Base-by-base conservation (phyloP, 768 basidiomycete genomes). In the Rhodotorula sphaerocarpa region DNA sequence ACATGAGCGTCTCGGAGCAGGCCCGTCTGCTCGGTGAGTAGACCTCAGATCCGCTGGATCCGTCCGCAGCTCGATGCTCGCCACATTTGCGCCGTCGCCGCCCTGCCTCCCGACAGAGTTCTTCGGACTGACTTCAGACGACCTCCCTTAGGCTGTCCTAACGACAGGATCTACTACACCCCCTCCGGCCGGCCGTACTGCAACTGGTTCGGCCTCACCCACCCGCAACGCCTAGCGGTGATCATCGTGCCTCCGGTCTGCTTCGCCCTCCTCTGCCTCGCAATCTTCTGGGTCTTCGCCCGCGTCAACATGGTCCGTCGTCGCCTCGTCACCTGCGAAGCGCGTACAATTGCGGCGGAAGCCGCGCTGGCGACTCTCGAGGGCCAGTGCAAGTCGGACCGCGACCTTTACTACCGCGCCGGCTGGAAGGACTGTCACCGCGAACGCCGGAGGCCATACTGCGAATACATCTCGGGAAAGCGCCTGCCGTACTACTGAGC, bases 281-380 rank as follows among this genome's bases (percentile, higher is more conserved):
- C 30, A 7, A 14, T 31, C 30, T 21, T 33, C 3, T 50, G 18
- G 20, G 20, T 33, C 18, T 11, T 50, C 31, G 5, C 11, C 30
- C 31, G 48, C 48, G 28, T 33, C 20, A 23, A 5, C 30, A 3
- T 20, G 20, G 1, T 50, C 31, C 30, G 48, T 7, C 48, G 48
- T 11, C 48, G 48, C 31, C 28, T 50, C 31, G 28, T 50, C 48
- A 30, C 48, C 28, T 50, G 48, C 48, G 48, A 50, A 12, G 48
- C 23, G 30, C 48, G 48, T 30, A 21, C 10, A 5, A 28, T 31
- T 30, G 31, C 30, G 4, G 21, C 23, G 30, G 48, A 33, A 21
- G 31, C 48, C 20, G 48, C 48, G 9, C 15, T 50, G 30, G 30
- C 31, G 30, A 30, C 48, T 15, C 10, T 50, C 30, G 30, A 50